Conservation (phyloP, 176 grass and related monocot genomes). For the Ananas comosus region DNA sequence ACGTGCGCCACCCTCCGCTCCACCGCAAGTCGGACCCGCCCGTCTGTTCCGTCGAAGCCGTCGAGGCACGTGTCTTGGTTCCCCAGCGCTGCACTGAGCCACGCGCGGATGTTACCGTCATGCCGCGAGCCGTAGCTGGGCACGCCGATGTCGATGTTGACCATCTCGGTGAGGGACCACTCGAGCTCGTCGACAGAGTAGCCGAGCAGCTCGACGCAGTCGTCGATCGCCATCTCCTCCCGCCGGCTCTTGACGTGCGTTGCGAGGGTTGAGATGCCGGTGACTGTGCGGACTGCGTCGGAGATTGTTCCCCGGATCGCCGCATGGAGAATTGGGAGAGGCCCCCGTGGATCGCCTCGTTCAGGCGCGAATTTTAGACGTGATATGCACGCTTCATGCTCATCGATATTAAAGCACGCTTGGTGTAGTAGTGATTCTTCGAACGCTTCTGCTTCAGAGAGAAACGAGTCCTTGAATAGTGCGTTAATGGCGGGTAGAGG, state of each 20-base stretch:
- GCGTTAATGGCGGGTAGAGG: neutral
- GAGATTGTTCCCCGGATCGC: constrained; percentile 59
- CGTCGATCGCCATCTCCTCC: constrained; percentile 70
- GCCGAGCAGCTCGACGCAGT: constrained; percentile 75
- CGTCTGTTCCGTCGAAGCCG: constrained; percentile 60
- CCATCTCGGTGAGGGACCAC: constrained; percentile 63
- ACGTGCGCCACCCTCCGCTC: constrained; percentile 38
- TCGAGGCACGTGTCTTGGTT: constrained; percentile 90
- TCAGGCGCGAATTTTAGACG: constrained; percentile 39
- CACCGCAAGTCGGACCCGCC: constrained; percentile 36
- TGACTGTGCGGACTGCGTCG: constrained; percentile 38
- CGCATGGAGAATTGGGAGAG: constrained; percentile 60
- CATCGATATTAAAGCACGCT: constrained; percentile 67
- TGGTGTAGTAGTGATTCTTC: constrained; percentile 63
- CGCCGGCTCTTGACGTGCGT: constrained; percentile 37
- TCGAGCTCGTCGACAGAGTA: constrained; percentile 79
- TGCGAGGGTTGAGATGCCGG: constrained; percentile 27
- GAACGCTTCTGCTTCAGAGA: constrained; percentile 45
- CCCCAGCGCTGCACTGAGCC: constrained; percentile 66
- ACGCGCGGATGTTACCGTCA: constrained; percentile 56
- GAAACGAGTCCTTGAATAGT: constrained; percentile 1
- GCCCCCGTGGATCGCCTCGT: constrained; percentile 27
- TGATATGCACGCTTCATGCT: constrained; percentile 28
- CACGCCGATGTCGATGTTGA: constrained; percentile 9
- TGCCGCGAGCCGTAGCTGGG: constrained; percentile 7